Conservation (phyloP, 495 filamentous ascomycete genomes). For the Sphaerosporella brunnea region DNA sequence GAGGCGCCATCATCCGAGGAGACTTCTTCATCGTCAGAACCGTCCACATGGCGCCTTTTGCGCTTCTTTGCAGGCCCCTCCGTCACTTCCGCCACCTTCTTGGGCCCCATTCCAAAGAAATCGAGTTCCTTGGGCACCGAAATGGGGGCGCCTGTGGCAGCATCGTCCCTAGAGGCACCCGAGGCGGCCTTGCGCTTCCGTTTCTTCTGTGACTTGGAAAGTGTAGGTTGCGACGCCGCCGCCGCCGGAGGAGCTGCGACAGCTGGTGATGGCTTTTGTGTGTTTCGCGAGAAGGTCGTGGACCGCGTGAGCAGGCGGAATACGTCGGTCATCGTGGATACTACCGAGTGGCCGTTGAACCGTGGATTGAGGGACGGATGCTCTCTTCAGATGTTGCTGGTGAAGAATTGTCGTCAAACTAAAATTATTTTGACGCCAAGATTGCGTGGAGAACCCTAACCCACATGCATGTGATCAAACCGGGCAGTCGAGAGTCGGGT, state of each 20-base stretch:
- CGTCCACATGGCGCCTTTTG: background rate
- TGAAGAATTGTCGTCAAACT: too few relatives aligned
- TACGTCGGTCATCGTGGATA: conserved; percentile 36
- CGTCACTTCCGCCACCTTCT: conserved; percentile 15
- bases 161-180: too few relatives aligned
- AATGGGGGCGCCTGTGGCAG: background rate
- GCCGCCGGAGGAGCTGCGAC: conserved; percentile 32
- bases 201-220: conserved; percentile 25
- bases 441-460: too few relatives aligned
- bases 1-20: background rate
- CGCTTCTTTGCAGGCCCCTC: conserved; percentile 6
- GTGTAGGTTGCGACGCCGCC: conserved; percentile 25
- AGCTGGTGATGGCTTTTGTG: conserved; percentile 33
- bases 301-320: conserved; percentile 51
- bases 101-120: conserved; percentile 20
- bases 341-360: too few relatives aligned
- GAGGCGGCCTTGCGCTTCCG: too few relatives aligned
- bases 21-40: background rate
- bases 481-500: too few relatives aligned
- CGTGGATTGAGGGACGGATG: too few relatives aligned
- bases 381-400: too few relatives aligned
- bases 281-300: conserved; percentile 30
- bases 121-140: conserved; percentile 16
- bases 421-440: too few relatives aligned
- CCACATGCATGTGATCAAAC: too few relatives aligned